Evolutionary conservation across 805 yeast species (phyloP), one percentile per base, ranked within the genome.

Genomic region (Lachancea waltii): DNA sequence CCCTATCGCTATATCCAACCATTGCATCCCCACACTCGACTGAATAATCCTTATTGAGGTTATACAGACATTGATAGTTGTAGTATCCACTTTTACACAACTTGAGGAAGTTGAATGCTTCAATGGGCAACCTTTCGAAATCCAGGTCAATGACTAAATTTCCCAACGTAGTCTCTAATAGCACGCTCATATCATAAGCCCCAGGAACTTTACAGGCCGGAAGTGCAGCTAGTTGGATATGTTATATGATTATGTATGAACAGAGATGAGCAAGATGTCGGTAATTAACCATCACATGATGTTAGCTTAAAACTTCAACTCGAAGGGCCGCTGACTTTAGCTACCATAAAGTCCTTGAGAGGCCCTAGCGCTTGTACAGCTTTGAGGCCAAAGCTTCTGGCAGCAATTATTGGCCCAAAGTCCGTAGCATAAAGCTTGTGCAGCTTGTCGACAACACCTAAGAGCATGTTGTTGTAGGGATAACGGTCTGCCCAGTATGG

Each of bases 381-480:
- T 41, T 77, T 78, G 48, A 90, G 71, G 1, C 98, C 98, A 18
- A 79, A 49, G 1, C 90, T 75, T 51, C 97, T 70, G 22, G 79
- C 62, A 30, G 75, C 70, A 21, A 89, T 96, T 4, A 90, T 49
- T 1, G 96, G 95, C 31, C 69, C 68, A 42, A 69, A 73, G 46
- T 79, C 85, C 1, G 84, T 79, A 5, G 85, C 69, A 55, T 89
- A 90, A 18, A 92, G 63, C 62, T 90, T 92, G 63, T 89, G 95
- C 43, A 92, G 64, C 60, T 87, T 87, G 61, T 92, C 98, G 33
- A 92, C 92, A 23, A 84, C 81, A 0, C 97, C 97, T 33, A 92
- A 64, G 46, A 89, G 63, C 35, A 75, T 69, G 57, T 87, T 94
- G 58, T 92, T 92, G 28, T 68, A 68, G 0, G 89, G 82, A 64